A percentile compares a stretch with the other conserved stretches of the same genome.
Evolutionary conservation across 2,329 filamentous ascomycete genomes (phyloP).

Genomic region (Trichoderma sp.): DNA sequence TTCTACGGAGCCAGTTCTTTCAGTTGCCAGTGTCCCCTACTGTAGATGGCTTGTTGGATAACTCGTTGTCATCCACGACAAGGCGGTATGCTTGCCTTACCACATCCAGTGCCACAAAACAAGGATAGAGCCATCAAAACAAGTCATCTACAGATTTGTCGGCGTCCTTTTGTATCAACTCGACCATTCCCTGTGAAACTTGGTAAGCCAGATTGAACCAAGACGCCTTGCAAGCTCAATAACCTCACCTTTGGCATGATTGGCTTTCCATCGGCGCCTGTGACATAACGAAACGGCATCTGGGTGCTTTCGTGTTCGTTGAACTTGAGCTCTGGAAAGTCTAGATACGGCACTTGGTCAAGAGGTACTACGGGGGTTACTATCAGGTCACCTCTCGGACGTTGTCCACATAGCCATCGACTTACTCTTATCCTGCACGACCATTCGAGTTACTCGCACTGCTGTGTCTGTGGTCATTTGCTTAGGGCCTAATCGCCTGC

Average conservation of each 20-base stretch:
- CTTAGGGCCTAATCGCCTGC: constrained; percentile 80
- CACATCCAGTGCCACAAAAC: background rate
- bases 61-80: background rate
- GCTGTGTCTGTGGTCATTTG: constrained; percentile 99
- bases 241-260: constrained; percentile 82
- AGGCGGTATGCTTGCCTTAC: background rate
- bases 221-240: too few relatives aligned
- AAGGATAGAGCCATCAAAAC: constrained; percentile 47
- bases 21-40: background rate
- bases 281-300: constrained; percentile 98
- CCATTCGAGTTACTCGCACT: constrained; percentile 85
- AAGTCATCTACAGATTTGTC: constrained; percentile 89
- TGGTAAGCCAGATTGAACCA: constrained; percentile 24
- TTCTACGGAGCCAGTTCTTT: background rate
- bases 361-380: constrained; percentile 59
- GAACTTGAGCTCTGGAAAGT: constrained; percentile 85
- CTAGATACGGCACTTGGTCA: constrained; percentile 75
- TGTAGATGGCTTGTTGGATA: background rate
- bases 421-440: constrained; percentile 79
- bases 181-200: constrained; percentile 75
- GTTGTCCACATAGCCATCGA: background rate
- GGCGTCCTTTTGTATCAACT: constrained; percentile 87
- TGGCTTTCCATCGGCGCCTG: constrained; percentile 67
- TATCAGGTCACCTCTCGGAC: background rate
- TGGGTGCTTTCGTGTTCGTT: constrained; percentile 90